Evolutionary conservation across 2,329 filamentous ascomycete species (phyloP).

Genomic region (Diplodia intermedia): DNA sequence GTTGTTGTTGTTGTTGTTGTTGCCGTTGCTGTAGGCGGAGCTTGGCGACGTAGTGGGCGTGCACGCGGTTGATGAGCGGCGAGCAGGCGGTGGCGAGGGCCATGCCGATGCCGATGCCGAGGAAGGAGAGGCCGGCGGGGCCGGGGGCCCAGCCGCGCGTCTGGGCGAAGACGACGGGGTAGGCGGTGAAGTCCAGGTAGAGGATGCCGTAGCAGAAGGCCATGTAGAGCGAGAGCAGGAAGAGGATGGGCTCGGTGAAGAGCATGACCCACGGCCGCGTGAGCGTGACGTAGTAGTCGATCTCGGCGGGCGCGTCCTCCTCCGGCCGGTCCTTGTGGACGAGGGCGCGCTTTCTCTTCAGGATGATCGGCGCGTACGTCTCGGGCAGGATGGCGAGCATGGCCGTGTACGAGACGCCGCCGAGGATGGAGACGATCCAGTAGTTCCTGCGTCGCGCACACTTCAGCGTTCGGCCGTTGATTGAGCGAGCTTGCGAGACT

Average conservation of each 20-base stretch:
- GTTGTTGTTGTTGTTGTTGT: not conserved
- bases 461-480: constrained; percentile 33
- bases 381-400: constrained; percentile 61
- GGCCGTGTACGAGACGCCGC: constrained; percentile 38
- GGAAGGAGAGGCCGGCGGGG: constrained; percentile 76
- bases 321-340: not conserved
- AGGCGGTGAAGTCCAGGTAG: constrained; percentile 89
- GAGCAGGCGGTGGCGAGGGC: constrained; percentile 45
- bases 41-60: constrained; percentile 66
- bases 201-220: constrained; percentile 84
- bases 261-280: constrained; percentile 35
- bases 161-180: constrained; percentile 80
- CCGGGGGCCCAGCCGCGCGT: constrained; percentile 80
- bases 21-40: constrained; percentile 60
- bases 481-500: constrained; percentile 35
- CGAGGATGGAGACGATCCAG: constrained; percentile 83
- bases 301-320: not conserved
- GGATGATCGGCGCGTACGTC: constrained; percentile 71
- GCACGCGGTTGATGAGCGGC: constrained; percentile 77
- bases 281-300: constrained; percentile 34
- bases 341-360: not conserved
- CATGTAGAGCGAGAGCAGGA: constrained; percentile 50
- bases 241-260: constrained; percentile 85
- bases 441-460: constrained; percentile 52
- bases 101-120: constrained; percentile 70